A percentile compares a stretch with the other conserved stretches of the same genome.
Evolutionary conservation across 768 basidiomycete species (phyloP).

Genomic region (Lentinula edodes): DNA sequence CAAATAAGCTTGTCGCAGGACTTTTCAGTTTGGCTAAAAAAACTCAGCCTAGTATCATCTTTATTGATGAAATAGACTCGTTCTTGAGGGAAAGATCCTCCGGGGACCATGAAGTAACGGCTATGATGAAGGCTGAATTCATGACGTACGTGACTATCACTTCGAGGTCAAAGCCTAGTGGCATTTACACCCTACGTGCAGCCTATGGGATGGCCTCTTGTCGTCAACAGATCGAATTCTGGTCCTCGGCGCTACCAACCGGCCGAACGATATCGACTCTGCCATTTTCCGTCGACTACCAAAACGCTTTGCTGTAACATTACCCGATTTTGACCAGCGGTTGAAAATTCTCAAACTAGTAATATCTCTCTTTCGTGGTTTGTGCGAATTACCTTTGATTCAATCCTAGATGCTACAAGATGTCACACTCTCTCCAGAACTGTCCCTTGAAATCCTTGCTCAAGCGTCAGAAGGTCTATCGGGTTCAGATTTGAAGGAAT

Average conservation of each 20-base stretch:
- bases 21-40: slow-evolving; percentile 92
- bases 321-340: slow-evolving; percentile 77
- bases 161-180: not conserved
- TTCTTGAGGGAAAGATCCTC: slow-evolving; percentile 84
- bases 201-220: slow-evolving; percentile 92
- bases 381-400: not conserved
- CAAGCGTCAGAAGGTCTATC: slow-evolving; percentile 68
- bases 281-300: slow-evolving; percentile 96
- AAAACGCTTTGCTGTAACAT: slow-evolving; percentile 82
- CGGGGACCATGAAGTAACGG: slow-evolving; percentile 95
- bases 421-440: slow-evolving; percentile 57
- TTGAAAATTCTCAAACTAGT: slow-evolving; percentile 81
- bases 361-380: not conserved
- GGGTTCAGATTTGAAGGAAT: slow-evolving; percentile 87
- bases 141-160: slow-evolving; percentile 61
- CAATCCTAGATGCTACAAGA: slow-evolving; percentile 73
- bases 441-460: slow-evolving; percentile 62
- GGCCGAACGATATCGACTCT: slow-evolving; percentile 86
- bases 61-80: slow-evolving; percentile 98
- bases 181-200: slow-evolving; percentile 20
- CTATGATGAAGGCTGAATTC: slow-evolving; percentile 97
- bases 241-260: slow-evolving; percentile 92
- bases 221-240: slow-evolving; percentile 79
- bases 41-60: slow-evolving; percentile 93
- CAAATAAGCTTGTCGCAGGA: slow-evolving; percentile 92